Conservation (phyloP, 257 asterid genomes). For the Scutellaria barbata region DNA sequence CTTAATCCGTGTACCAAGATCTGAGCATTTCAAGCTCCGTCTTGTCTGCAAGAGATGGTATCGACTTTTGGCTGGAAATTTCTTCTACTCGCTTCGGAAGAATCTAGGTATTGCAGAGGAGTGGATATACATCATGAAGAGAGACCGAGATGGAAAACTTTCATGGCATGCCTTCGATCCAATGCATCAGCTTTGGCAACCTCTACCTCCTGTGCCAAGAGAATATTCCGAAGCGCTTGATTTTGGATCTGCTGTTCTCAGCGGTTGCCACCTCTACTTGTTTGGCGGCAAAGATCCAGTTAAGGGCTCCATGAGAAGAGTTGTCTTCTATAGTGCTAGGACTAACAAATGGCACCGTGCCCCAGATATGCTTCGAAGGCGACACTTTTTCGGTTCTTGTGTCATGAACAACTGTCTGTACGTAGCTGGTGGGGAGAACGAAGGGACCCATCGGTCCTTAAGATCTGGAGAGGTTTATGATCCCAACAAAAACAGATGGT, state of each 20-base stretch:
- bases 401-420: slow-evolving; percentile 53
- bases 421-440: slow-evolving; percentile 53
- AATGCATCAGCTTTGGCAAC: slow-evolving; percentile 45
- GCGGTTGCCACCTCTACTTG: slow-evolving; percentile 51
- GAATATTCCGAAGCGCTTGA: slow-evolving; percentile 47
- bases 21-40: slow-evolving; percentile 49
- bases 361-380: slow-evolving; percentile 53
- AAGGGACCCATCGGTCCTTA: slow-evolving; percentile 44
- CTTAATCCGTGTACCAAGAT: slow-evolving; percentile 52
- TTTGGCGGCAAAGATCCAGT: slow-evolving; percentile 55
- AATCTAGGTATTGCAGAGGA: slow-evolving; percentile 48
- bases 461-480: slow-evolving; percentile 53
- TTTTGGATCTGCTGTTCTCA: slow-evolving; percentile 50
- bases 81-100: slow-evolving; percentile 49
- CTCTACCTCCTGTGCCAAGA: slow-evolving; percentile 53
- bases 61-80: slow-evolving; percentile 47
- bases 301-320: slow-evolving; percentile 56
- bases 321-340: slow-evolving; percentile 47
- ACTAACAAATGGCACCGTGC: slow-evolving; percentile 55
- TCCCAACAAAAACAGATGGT: slow-evolving; percentile 52
- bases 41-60: slow-evolving; percentile 54
- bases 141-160: slow-evolving; percentile 46
- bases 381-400: slow-evolving; percentile 49
- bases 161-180: slow-evolving; percentile 56
- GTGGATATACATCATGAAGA: slow-evolving; percentile 51